Base-by-base conservation (phyloP, 108 stramenopile species). In the Stephanodiscus minutulus region DNA sequence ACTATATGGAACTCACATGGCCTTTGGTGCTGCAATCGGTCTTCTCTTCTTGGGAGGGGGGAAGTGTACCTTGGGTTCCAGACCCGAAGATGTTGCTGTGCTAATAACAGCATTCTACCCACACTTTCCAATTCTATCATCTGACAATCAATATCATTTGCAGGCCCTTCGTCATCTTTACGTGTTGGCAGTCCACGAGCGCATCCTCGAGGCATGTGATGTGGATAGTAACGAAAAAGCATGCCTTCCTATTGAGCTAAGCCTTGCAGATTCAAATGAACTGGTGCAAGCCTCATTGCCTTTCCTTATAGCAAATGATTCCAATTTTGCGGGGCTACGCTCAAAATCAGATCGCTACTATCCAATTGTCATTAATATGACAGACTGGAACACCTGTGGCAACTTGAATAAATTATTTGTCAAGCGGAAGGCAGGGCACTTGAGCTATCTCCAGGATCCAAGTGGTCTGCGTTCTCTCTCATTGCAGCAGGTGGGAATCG, bases 91-190 rank as follows among this genome's bases (percentile, higher is more conserved):
- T 68, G 88, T 99, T 52, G 98, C 97, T 3, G 93, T 91, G 41
- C 84, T 99, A 17, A 64, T 99, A 47, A 76, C 85, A 17, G 88
- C 98, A 53, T 96, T 98, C 64, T 97, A 85, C 64, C 98, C 98
- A 29, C 88, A 97, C 22, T 97, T 84, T 54, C 98, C 98, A 12
- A 68, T 82, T 3, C 49, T 73, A 24, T 85, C 95, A 33, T 79
- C 82, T 29, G 97, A 98, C 73, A 96, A 98, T 62, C 94, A 96
- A 69, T 97, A 94, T 74, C 97, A 98, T 77, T 81, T 99, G 36
- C 98, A 99, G 82, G 95, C 97, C 9, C 85, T 98, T 29, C 86
- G 98, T 1, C 97, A 98, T 85, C 81, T 97, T 33, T 99, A 98
- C 72, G 97, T 95, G n/a, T 85, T 99, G 37, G 98, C 98, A 0